Evolutionary conservation across 2,329 filamentous ascomycete genomes (phyloP), one percentile per base, ranked within the genome.

Genomic region (Pseudogymnoascus sp.): DNA sequence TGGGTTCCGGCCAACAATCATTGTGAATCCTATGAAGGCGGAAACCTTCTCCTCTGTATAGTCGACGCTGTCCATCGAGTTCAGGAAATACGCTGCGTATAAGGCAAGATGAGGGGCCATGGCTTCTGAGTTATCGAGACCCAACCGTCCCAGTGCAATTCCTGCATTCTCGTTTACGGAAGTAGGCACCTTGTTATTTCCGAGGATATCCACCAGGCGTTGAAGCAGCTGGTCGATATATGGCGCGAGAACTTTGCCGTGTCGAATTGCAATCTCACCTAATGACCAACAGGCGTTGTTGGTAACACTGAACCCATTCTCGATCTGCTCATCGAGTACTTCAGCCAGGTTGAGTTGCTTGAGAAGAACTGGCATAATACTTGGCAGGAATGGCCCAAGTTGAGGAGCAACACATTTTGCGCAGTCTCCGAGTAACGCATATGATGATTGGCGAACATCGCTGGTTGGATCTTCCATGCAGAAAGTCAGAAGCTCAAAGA

Each of bases 241-340:
- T 0, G 88, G 88, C 1, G 82, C 82, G 85, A 97, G 90, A 62
- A 82, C 85, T 66, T 87, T 85, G 68, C 87, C 85, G 73, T 90
- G 82, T 65, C 91, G 87, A 75, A 96, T 86, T 14, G 92, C 86
- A 66, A 97, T 95, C 78, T 99, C 95, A 44, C 95, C 95, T 24
- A 87, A 87, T 6, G 93, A 96, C 95, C 95, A 99, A 78, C 93
- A 97, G 21, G 95, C 93, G 73, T 99, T 99, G 82, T 97, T 99
- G 65, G 97, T 87, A 31, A 97, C 93, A 65, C 92, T 91, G 74
- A 96, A 97, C 13, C 87, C 88, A 16, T 85, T 89, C 67, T 96
- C 91, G 56, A 91, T 86, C 65, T 92, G 89, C 69, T 96, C 91
- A 65, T 93, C 89, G 16, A 86, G 76, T 61, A 92, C 83, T 63